Evolutionary conservation across 2,329 filamentous ascomycete genomes (phyloP).

Genomic region (Colletotrichum siamense): DNA sequence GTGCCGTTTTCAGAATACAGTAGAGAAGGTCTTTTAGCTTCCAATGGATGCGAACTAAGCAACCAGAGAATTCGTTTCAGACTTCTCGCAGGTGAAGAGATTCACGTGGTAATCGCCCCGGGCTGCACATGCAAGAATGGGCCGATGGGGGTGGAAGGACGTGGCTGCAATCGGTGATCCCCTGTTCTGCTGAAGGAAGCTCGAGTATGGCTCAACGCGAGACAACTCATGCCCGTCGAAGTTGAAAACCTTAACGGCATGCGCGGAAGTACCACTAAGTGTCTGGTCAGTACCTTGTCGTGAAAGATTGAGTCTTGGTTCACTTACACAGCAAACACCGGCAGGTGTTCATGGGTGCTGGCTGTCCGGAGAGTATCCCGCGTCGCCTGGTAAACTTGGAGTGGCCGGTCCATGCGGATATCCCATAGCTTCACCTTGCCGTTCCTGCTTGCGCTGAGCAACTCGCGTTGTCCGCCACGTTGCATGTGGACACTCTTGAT

Average conservation of each 20-base stretch:
- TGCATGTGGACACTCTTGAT: conserved; percentile 97
- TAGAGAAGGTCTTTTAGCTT: neutral
- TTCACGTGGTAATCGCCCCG: conserved; percentile 91
- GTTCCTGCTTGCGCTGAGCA: conserved; percentile 88
- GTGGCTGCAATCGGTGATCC: conserved; percentile 85
- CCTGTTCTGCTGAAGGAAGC: conserved; percentile 82
- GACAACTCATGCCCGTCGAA: conserved; percentile 81
- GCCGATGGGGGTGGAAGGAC: conserved; percentile 93
- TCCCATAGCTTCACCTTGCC: conserved; percentile 97
- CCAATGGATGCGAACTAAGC: neutral
- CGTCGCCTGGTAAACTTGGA: conserved; percentile 77
- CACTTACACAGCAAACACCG: conserved; percentile 91
- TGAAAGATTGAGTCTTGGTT: neutral
- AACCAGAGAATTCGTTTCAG: conserved; percentile 31
- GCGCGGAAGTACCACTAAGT: conserved; percentile 81
- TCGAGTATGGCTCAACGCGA: conserved; percentile 86
- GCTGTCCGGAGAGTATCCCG: conserved; percentile 81
- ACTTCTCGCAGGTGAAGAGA: conserved; percentile 75
- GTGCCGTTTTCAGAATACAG: neutral
- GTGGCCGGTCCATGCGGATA: conserved; percentile 81
- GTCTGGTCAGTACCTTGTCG: conserved; percentile 30
- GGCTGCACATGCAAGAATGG: conserved; percentile 87
- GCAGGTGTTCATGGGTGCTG: conserved; percentile 94
- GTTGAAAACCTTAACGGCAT: conserved; percentile 92
- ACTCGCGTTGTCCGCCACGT: conserved; percentile 88